phyloP scores from a whole-genome alignment of 2,329 filamentous ascomycete genomes.

The Phoma sp. region DNA sequence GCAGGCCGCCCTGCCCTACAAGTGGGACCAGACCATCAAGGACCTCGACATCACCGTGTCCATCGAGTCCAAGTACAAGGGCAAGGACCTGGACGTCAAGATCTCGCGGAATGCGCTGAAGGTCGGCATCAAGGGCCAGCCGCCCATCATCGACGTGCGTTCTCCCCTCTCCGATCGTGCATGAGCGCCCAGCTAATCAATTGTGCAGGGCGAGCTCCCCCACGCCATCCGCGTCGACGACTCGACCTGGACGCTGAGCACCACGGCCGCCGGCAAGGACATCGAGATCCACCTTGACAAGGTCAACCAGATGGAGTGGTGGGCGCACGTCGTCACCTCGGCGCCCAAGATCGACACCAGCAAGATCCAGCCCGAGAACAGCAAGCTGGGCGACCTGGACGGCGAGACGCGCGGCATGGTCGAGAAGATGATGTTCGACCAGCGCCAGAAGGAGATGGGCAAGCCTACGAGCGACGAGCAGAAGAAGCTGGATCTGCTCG shows the following conservation, averaged over 20 bases:
- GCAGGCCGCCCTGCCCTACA: conserved; percentile 91
- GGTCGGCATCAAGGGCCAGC: conserved; percentile 86
- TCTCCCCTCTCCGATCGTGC: not conserved
- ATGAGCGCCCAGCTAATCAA: conserved; percentile 2
- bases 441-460: conserved; percentile 93
- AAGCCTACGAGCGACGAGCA: conserved; percentile 91
- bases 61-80: conserved; percentile 83
- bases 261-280: conserved; percentile 67
- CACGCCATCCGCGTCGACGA: conserved; percentile 82
- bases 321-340: conserved; percentile 84
- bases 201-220: conserved; percentile 76
- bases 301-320: conserved; percentile 97
- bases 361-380: conserved; percentile 93
- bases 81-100: conserved; percentile 79
- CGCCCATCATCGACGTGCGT: conserved; percentile 78
- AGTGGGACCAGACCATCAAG: conserved; percentile 92
- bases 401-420: conserved; percentile 96
- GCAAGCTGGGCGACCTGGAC: conserved; percentile 88
- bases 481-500: conserved; percentile 90
- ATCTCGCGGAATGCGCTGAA: conserved; percentile 79
- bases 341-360: conserved; percentile 93
- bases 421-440: conserved; percentile 99
- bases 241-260: conserved; percentile 89
- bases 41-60: conserved; percentile 82
- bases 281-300: conserved; percentile 93